Percentiles rank a stretch among this genome's conserved stretches.
phyloP scores from a whole-genome alignment of 2,329 filamentous ascomycete genomes.

The Trichoderma gracile region DNA sequence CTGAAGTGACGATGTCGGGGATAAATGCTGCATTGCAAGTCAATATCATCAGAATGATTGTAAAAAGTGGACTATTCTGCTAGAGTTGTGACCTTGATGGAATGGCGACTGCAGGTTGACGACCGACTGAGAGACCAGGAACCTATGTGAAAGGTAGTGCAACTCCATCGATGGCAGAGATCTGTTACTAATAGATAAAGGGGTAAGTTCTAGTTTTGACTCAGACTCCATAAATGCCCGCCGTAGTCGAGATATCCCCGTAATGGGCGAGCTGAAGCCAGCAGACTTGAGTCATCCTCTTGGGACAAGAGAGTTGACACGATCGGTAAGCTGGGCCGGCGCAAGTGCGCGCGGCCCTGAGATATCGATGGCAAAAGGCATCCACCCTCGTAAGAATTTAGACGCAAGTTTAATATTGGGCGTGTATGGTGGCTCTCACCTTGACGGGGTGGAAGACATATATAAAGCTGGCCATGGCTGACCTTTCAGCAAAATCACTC shows the following conservation, averaged over 20 bases:
- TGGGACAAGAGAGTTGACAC: neutral
- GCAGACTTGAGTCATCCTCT: conserved; percentile 8
- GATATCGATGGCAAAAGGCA: conserved; percentile 4
- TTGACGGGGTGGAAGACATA: neutral
- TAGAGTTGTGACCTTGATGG: neutral
- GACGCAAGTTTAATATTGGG: neutral
- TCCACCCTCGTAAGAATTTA: conserved; percentile 18
- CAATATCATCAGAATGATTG: neutral
- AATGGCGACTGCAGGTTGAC: neutral
- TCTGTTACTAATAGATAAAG: neutral
- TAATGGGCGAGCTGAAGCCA: neutral
- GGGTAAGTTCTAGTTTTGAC: neutral
- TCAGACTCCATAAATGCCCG: neutral
- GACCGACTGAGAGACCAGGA: neutral
- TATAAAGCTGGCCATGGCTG: conserved; percentile 2
- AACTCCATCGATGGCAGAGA: neutral
- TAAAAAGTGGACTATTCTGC: neutral
- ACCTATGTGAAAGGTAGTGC: neutral
- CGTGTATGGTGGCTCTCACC: neutral
- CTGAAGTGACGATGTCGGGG: neutral
- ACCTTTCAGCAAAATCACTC: neutral
- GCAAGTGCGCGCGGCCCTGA: conserved; percentile 6
- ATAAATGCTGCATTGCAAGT: no score
- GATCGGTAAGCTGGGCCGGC: conserved; percentile 13
- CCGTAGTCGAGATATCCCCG: neutral